A percentile compares a stretch with the other conserved stretches of the same genome.
phyloP scores from a whole-genome alignment of 2,329 filamentous ascomycete genomes.

The Alternaria sp. region DNA sequence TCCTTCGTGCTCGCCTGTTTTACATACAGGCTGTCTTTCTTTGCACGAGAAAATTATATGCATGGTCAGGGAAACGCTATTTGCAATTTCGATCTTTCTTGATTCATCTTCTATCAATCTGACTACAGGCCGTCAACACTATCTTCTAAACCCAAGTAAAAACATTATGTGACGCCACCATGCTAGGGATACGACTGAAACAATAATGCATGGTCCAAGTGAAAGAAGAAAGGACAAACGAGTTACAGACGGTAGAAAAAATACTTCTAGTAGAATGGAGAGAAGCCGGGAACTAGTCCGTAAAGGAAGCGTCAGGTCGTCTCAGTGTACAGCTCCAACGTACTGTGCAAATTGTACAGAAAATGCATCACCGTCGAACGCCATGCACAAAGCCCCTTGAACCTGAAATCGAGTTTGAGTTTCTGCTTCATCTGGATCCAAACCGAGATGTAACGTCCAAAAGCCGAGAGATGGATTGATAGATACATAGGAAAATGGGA shows the following conservation, averaged over 20 bases:
- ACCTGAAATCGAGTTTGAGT: constrained; percentile 21
- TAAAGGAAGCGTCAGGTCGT: constrained; percentile 30
- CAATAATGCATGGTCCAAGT: constrained; percentile 13
- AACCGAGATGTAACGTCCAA: constrained; percentile 35
- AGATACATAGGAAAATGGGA: constrained; percentile 46
- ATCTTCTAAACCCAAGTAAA: constrained; percentile 16
- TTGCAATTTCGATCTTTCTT: constrained; percentile 36
- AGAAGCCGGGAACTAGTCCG: constrained; percentile 10
- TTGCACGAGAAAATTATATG: not conserved
- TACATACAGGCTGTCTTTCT: not conserved
- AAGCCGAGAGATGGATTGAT: constrained; percentile 36
- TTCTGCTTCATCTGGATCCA: constrained; percentile 37
- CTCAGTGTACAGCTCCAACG: constrained; percentile 39
- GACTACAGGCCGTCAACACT: constrained; percentile 22
- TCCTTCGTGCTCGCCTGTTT: not conserved
- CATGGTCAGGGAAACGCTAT: not conserved
- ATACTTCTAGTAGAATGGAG: constrained; percentile 9
- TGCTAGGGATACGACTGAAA: constrained; percentile 18
- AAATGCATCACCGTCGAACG: constrained; percentile 34
- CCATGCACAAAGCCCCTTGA: constrained; percentile 30
- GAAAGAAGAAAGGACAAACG: constrained; percentile 6
- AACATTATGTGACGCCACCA: constrained; percentile 24
- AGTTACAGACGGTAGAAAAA: constrained; percentile 20
- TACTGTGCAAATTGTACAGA: constrained; percentile 25
- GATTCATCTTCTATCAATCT: constrained; percentile 33